These are phyloP conservation scores for Pseudophaeomoniella oleicola DNA, from an alignment of 2,329 filamentous ascomycete species.

Conservation along the genomic window DNA sequence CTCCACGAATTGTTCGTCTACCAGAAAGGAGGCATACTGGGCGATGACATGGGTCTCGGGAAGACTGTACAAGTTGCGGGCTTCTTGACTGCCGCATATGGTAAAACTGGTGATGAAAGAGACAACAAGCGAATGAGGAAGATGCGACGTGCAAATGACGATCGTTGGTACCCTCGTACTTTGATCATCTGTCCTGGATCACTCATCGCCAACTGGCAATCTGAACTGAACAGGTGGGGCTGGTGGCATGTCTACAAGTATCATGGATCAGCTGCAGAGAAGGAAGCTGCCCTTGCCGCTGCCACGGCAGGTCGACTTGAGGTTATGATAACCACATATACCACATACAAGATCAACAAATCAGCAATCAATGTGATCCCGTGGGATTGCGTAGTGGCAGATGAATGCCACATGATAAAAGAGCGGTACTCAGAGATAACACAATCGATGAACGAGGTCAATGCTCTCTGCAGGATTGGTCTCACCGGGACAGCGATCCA, in stretches of 20 bases:
- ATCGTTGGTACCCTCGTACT: constrained; percentile 67
- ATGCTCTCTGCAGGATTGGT: constrained; percentile 81
- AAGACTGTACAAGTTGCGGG: constrained; percentile 95
- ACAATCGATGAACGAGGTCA: constrained; percentile 76
- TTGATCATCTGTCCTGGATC: constrained; percentile 82
- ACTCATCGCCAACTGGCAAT: constrained; percentile 80
- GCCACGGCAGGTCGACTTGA: constrained; percentile 67
- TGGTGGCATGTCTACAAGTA: constrained; percentile 86
- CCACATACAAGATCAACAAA: constrained; percentile 67
- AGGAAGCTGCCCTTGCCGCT: constrained; percentile 57
- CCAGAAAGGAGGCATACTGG: constrained; percentile 78
- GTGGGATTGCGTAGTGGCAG: constrained; percentile 90
- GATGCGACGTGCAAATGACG: constrained; percentile 45
- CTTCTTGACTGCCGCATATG: constrained; percentile 81
- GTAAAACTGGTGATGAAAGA: constrained; percentile 79
- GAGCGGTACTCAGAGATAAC: constrained; percentile 64
- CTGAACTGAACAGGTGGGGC: constrained; percentile 77
- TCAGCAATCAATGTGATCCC: constrained; percentile 64
- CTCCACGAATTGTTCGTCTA: constrained; percentile 81
- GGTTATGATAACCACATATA: constrained; percentile 88
- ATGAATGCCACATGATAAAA: constrained; percentile 87
- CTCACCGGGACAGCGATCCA: constrained; percentile 93
- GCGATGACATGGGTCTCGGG: constrained; percentile 94
- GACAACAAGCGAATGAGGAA: constrained; percentile 82
- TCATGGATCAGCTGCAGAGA: constrained; percentile 49